These are phyloP conservation scores for Gynostemma pentaphyllum DNA, from an alignment of 306 rosid genomes.

Conservation along the genomic window DNA sequence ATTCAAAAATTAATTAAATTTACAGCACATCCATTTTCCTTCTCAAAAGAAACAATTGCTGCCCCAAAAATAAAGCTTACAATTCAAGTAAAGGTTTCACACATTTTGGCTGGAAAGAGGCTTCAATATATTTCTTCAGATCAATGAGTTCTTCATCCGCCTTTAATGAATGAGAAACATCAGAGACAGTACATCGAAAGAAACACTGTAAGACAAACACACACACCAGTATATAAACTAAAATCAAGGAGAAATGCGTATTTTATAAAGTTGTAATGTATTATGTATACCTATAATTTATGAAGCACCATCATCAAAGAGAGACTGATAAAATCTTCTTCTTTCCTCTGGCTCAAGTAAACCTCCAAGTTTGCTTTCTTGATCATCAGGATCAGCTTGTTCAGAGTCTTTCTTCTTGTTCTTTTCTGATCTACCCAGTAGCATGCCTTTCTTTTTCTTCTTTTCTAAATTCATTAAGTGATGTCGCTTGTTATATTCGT, in stretches of 20 bases:
- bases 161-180: too few relatives aligned
- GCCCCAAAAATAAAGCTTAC: too few relatives aligned
- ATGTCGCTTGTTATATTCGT: constrained; percentile 64
- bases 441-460: constrained; percentile 42
- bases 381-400: constrained; percentile 24
- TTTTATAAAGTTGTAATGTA: background rate
- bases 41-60: too few relatives aligned
- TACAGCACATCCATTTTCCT: too few relatives aligned
- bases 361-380: constrained; percentile 36
- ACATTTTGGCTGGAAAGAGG: too few relatives aligned
- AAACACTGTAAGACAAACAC: too few relatives aligned
- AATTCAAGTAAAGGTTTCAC: too few relatives aligned
- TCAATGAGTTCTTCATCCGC: too few relatives aligned
- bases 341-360: constrained; percentile 85
- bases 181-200: too few relatives aligned
- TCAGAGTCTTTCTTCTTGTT: constrained; percentile 19
- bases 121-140: too few relatives aligned
- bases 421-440: constrained; percentile 32
- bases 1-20: too few relatives aligned
- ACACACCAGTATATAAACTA: too few relatives aligned
- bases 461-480: constrained; percentile 39
- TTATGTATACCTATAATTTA: background rate
- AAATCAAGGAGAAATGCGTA: background rate
- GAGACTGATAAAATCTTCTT: constrained; percentile 68
- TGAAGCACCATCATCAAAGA: constrained; percentile 55